Evolutionary conservation across 2,329 filamentous ascomycete genomes (phyloP).

Genomic region (Penicillium corylophilum): DNA sequence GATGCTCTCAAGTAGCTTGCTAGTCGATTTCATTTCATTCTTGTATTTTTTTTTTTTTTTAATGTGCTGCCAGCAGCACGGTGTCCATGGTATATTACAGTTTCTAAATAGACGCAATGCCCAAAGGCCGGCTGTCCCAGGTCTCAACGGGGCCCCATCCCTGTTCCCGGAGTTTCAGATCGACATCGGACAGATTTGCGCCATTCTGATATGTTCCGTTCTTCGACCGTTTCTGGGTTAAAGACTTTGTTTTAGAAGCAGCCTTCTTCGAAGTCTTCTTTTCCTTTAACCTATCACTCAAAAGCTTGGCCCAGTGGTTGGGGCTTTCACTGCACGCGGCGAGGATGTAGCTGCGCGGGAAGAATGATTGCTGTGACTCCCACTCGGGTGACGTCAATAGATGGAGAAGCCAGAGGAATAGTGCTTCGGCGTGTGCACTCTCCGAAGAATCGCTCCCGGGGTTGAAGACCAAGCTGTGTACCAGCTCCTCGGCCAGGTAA

Average conservation of each 20-base stretch:
- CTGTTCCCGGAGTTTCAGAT: slow-evolving; percentile 23
- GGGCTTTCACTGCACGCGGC: slow-evolving; percentile 33
- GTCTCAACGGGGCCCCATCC: slow-evolving; percentile 32
- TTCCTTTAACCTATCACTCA: slow-evolving; percentile 21
- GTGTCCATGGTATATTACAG: slow-evolving; percentile 1
- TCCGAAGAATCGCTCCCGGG: slow-evolving; percentile 16
- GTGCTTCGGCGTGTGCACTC: slow-evolving; percentile 42
- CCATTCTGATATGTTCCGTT: slow-evolving; percentile 1
- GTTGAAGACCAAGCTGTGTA: slow-evolving; percentile 33
- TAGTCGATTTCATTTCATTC: no score
- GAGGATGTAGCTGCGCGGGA: slow-evolving; percentile 35
- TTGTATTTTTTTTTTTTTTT: background rate
- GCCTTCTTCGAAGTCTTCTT: slow-evolving; percentile 2
- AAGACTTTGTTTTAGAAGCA: background rate
- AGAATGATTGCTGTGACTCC: slow-evolving; percentile 28
- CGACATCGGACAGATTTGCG: slow-evolving; percentile 9
- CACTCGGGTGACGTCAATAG: slow-evolving; percentile 44
- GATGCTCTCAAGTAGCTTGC: background rate
- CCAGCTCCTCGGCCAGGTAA: slow-evolving; percentile 41
- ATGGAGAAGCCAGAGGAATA: slow-evolving; percentile 52
- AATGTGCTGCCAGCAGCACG: slow-evolving; percentile 23
- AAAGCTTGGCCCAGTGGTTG: slow-evolving; percentile 33
- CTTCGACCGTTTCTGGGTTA: slow-evolving; percentile 2
- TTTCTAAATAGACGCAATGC: slow-evolving; percentile 26
- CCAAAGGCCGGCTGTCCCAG: slow-evolving; percentile 36